These are phyloP conservation scores for Hyphopichia burtonii DNA, from an alignment of 1,139 yeast genomes.

Conservation along the genomic window DNA sequence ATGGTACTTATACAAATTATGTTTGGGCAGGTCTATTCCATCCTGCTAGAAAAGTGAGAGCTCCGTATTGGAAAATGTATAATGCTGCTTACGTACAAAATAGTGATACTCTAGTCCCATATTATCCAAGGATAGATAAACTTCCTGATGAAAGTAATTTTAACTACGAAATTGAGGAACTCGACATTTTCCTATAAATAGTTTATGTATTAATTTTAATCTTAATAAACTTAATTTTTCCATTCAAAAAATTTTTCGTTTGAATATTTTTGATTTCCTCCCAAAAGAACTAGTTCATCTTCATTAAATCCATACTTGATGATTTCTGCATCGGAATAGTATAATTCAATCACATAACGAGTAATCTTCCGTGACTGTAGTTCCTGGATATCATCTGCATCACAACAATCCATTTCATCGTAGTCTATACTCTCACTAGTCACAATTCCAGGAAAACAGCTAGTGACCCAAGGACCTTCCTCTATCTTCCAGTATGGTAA, in stretches of 20 bases:
- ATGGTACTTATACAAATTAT: slow-evolving; percentile 73
- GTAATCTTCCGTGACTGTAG: slow-evolving; percentile 54
- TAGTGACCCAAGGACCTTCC: neutral
- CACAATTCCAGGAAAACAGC: slow-evolving; percentile 49
- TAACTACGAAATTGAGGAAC: slow-evolving; percentile 32
- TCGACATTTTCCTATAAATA: slow-evolving; percentile 31
- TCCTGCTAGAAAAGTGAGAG: slow-evolving; percentile 85
- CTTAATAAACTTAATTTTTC: neutral
- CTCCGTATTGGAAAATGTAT: slow-evolving; percentile 82
- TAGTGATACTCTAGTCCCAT: slow-evolving; percentile 78
- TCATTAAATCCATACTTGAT: neutral
- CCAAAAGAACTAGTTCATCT: no score
- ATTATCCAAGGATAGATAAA: slow-evolving; percentile 63
- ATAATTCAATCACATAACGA: slow-evolving; percentile 37
- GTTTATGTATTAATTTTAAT: neutral
- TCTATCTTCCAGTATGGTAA: slow-evolving; percentile 43
- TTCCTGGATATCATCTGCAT: slow-evolving; percentile 45
- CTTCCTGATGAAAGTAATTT: slow-evolving; percentile 16
- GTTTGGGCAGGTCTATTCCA: slow-evolving; percentile 89
- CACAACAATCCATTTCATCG: slow-evolving; percentile 21
- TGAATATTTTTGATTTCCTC: neutral
- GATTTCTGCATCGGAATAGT: slow-evolving; percentile 17
- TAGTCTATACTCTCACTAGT: slow-evolving; percentile 17
- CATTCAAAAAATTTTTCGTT: neutral
- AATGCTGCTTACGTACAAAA: slow-evolving; percentile 75